Conservation (phyloP, 2,329 filamentous ascomycete genomes). For the Pseudogymnoascus sp. region DNA sequence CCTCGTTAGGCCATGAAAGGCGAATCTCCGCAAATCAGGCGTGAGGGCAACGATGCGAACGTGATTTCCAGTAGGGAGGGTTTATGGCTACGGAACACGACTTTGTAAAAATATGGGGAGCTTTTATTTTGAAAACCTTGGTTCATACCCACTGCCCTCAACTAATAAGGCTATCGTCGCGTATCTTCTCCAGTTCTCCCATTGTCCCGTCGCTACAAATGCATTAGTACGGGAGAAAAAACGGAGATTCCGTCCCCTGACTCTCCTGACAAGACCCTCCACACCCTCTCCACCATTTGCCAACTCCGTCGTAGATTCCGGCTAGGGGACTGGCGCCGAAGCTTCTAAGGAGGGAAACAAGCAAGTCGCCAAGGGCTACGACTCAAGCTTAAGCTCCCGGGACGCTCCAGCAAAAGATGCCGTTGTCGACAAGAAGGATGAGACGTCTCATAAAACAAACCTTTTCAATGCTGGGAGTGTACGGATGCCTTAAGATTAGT, state of each 20-base stretch:
- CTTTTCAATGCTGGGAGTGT: too few species aligned
- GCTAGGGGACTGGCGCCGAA: conserved; percentile 40
- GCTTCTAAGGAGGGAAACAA: conserved; percentile 53
- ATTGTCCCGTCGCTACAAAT: not conserved
- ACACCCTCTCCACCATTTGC: conserved; percentile 20
- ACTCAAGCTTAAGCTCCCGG: conserved; percentile 37
- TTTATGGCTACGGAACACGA: too few species aligned
- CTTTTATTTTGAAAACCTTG: too few species aligned
- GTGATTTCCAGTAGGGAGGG: too few species aligned
- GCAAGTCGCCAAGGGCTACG: conserved; percentile 33
- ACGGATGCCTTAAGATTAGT: too few species aligned
- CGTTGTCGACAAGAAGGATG: conserved; percentile 42
- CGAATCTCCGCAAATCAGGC: too few species aligned
- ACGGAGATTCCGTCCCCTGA: too few species aligned
- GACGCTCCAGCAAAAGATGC: conserved; percentile 44
- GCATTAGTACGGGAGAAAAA: not conserved
- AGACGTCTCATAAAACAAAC: conserved; percentile 41
- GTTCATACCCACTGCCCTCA: not conserved
- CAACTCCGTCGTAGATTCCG: conserved; percentile 49
- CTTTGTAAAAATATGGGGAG: too few species aligned
- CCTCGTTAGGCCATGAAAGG: too few species aligned
- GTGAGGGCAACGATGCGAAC: too few species aligned
- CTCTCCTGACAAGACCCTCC: too few species aligned
- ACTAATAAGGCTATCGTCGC: not conserved
- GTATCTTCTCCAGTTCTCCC: not conserved